Base-by-base conservation (phyloP, 805 yeast species). In the Wickerhamomyces queroliae region DNA sequence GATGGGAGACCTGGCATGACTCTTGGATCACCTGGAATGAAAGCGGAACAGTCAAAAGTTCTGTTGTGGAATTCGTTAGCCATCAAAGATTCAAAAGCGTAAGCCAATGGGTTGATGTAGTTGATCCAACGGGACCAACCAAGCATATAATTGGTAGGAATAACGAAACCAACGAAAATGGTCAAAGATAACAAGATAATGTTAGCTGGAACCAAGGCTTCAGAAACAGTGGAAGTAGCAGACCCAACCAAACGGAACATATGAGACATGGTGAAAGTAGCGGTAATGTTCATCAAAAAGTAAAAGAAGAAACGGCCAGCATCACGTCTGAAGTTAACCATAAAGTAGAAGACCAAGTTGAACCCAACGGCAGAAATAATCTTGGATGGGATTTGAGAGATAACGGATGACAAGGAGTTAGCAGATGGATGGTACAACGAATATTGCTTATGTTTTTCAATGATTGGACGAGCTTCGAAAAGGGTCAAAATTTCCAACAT, bases 361-460 rank as follows among this genome's bases (percentile, higher is more conserved):
- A 77, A 79, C n/a, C 55, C 48, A 15, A 73, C 50, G 23, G 67
- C 50, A 24, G 69, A 63, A 24, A 67, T 44, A 27, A 73, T 45
- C 58, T 82, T 82, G 38, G 76, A 65, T 3, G 90, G 89, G 42
- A 83, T 58, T 38, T 76, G 81, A 4, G 83, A 70, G 3, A 80
- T 42, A 33, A 78, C 64, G 10, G 75, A 64, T 0, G 86, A 80
- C 9, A 83, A 48, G 1, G 87, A 84, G 53, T 84, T 90, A 3
- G 85, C 78, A 11, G 86, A 70, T 3, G 89, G 88, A 41, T 78
- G 75, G 56, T 82, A 85, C 43, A 83, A 70, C 0, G 86, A 78
- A 49, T 80, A 84, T 36, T 72, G 69, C 51, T 78, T 77, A 56
- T 84, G 93, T 53, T 83, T 83, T 50, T 72, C 74, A 23, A 81